These are phyloP conservation scores for Psilocybe cubensis DNA, from an alignment of 768 basidiomycete genomes.

Conservation along the genomic window DNA sequence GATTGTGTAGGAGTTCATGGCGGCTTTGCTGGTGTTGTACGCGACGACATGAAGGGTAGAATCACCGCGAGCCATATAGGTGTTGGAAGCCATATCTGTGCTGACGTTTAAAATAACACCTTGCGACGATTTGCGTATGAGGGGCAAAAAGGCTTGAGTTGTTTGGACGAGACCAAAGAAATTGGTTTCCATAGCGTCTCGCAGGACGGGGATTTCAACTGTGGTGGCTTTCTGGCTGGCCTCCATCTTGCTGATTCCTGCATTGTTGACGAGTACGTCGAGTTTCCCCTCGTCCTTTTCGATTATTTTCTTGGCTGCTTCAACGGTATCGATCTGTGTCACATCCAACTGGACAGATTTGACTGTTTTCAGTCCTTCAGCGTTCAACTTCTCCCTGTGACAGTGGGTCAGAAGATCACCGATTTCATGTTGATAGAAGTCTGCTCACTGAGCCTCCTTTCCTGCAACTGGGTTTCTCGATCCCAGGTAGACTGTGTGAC, in stretches of 20 bases:
- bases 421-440: not conserved
- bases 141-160: slow-evolving; percentile 43
- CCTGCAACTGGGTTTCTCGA: slow-evolving; percentile 43
- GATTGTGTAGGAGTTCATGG: slow-evolving; percentile 62
- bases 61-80: slow-evolving; percentile 33
- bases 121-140: slow-evolving; percentile 36
- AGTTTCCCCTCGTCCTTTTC: slow-evolving; percentile 42
- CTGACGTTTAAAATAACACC: slow-evolving; percentile 45
- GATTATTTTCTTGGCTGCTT: slow-evolving; percentile 37
- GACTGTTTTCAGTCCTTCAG: slow-evolving; percentile 32
- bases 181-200: slow-evolving; percentile 44
- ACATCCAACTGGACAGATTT: slow-evolving; percentile 45
- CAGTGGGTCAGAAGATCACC: not conserved
- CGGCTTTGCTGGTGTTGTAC: slow-evolving; percentile 76
- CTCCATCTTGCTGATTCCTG: slow-evolving; percentile 32
- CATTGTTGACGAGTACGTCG: slow-evolving; percentile 52
- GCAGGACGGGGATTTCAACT: slow-evolving; percentile 35
- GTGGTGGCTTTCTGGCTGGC: slow-evolving; percentile 35
- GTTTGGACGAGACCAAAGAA: slow-evolving; percentile 48
- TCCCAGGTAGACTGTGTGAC: slow-evolving; percentile 46
- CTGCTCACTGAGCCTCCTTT: slow-evolving; percentile 41
- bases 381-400: slow-evolving; percentile 32
- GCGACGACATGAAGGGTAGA: slow-evolving; percentile 38
- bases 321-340: slow-evolving; percentile 35
- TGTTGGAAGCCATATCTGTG: slow-evolving; percentile 50